Conservation (phyloP, 768 basidiomycete genomes). For the Calocybe indica region DNA sequence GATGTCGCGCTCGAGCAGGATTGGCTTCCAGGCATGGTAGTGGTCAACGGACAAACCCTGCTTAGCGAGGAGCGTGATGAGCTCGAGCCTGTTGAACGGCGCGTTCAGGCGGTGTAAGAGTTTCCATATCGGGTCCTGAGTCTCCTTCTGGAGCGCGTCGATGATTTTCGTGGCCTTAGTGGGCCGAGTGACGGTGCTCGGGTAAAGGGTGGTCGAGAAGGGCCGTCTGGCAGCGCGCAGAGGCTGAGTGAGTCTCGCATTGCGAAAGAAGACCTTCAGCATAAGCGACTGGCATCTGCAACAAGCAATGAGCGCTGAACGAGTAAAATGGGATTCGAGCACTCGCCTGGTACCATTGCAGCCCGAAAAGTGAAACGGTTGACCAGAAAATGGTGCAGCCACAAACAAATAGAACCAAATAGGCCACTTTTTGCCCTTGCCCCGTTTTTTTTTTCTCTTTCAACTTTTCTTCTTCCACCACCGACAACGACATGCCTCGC, state of each 20-base stretch:
- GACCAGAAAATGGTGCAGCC: constrained; percentile 13
- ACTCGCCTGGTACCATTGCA: background rate
- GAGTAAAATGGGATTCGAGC: background rate
- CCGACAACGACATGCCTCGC: constrained; percentile 50
- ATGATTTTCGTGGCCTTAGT: constrained; percentile 25
- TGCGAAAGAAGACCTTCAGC: constrained; percentile 12
- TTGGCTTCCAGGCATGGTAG: constrained; percentile 32
- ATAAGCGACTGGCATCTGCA: constrained; percentile 16
- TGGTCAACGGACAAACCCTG: constrained; percentile 28
- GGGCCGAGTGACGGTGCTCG: constrained; percentile 8
- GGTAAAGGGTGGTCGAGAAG: constrained; percentile 10
- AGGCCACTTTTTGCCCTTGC: constrained; percentile 10
- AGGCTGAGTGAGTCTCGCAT: constrained; percentile 4
- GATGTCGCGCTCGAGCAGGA: constrained; percentile 28
- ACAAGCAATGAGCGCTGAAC: background rate
- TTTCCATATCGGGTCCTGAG: constrained; percentile 35
- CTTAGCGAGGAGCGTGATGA: constrained; percentile 23
- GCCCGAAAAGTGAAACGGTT: background rate
- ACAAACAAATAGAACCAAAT: constrained; percentile 28
- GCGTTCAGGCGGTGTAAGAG: constrained; percentile 29
- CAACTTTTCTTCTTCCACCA: constrained; percentile 17
- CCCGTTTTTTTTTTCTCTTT: constrained; percentile 8
- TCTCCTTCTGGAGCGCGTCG: constrained; percentile 25
- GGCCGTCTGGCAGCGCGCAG: constrained; percentile 7
- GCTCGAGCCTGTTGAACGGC: constrained; percentile 14